Base-by-base conservation (phyloP, 805 yeast species). In the Spathaspora sp. region DNA sequence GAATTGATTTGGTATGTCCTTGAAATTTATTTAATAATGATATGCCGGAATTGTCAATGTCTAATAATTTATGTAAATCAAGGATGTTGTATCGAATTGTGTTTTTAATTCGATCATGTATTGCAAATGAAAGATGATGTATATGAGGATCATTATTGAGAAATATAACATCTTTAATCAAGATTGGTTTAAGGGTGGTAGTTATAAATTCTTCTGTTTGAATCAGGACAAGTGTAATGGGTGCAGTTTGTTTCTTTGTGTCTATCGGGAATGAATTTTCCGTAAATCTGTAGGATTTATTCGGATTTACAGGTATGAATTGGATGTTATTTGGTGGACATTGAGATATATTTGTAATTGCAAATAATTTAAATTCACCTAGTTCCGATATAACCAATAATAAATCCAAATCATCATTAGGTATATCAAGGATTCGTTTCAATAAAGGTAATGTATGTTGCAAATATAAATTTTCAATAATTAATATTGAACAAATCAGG, bases 1-100 rank as follows among this genome's bases (percentile, higher is more conserved):
- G 82, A 19, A 92, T 83, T 0, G 97, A 88, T 62, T 91, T 91
- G 50, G 82, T 79, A 62, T 91, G 97, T 1, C 98, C 98, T 1
- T 96, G 89, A 50, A 86, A 80, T 57, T 86, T 84, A 55, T 83
- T 60, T 2, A 60, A 40, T 18, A 73, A 57, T 10, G 46, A 49
- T 3, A 63, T 50, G 1, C 60, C 62, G 11, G 57, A 42, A 10
- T 46, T 42, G 2, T 46, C 42, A n/a, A 40, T 12, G 14, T 23
- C 32, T 4, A 49, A 12, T 0, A 58, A 12, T 5, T 47, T 38
- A 5, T 48, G 19, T 32, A 65, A 57, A 23, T 56, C 51, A 10
- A 70, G 50, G 2, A 55, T 52, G 35, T 64, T 60, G 32, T 62
- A 57, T 44, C 76, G 56, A 8, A 74, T 49, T 3, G 75, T 69